Percentiles rank a stretch among this genome's conserved stretches.
These are phyloP conservation scores for Petunia hybrid DNA, from an alignment of 305 asterid genomes.

Conservation along the genomic window DNA sequence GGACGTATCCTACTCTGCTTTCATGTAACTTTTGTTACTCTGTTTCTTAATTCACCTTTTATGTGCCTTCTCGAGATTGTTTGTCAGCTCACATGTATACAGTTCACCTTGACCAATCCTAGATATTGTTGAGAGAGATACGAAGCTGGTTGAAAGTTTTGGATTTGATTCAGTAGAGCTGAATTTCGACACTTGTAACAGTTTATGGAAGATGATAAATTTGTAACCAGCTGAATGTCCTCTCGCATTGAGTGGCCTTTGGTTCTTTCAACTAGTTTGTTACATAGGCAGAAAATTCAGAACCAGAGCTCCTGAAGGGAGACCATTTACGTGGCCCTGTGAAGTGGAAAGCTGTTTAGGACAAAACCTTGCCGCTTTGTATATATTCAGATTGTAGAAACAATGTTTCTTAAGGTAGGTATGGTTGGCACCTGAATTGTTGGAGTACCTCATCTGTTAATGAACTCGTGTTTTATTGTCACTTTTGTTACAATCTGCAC, in stretches of 20 bases:
- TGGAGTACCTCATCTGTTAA: neutral
- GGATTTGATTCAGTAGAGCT: slow-evolving; percentile 54
- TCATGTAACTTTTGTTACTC: slow-evolving; percentile 18
- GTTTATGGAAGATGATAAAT: slow-evolving; percentile 63
- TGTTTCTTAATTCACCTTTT: slow-evolving; percentile 23
- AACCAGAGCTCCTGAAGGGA: too few relatives aligned
- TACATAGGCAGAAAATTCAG: too few relatives aligned
- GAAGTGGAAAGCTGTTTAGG: too few relatives aligned
- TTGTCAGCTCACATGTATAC: neutral
- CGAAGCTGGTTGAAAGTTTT: slow-evolving; percentile 57
- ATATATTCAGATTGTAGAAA: neutral
- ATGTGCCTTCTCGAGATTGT: neutral
- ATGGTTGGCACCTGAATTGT: slow-evolving; percentile 6
- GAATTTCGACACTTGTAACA: slow-evolving; percentile 58
- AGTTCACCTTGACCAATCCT: slow-evolving; percentile 40
- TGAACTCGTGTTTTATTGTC: too few relatives aligned
- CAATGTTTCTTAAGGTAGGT: neutral
- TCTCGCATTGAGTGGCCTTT: too few relatives aligned
- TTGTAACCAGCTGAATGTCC: slow-evolving; percentile 26
- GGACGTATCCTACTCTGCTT: slow-evolving; percentile 80
- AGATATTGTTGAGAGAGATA: slow-evolving; percentile 69
- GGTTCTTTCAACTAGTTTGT: too few relatives aligned
- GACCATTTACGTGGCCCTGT: too few relatives aligned
- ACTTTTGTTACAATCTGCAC: too few relatives aligned
- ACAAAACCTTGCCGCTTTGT: too few relatives aligned